Evolutionary conservation across 345 rosid species (phyloP), one percentile per base, ranked within the genome.

Genomic region (Populus alba): DNA sequence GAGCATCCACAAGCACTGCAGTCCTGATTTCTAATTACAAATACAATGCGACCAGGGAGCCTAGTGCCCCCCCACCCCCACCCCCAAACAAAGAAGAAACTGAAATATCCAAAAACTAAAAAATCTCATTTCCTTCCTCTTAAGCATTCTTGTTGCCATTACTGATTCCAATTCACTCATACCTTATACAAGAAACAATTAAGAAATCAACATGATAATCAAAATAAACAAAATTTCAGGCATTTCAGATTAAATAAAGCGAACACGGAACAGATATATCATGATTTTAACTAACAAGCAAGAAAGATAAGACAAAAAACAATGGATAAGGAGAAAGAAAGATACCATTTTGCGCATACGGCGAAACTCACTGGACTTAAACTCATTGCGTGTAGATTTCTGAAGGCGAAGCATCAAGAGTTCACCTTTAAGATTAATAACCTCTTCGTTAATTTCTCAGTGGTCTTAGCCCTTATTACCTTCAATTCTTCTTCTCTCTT

Each of bases 401-500:
- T 91, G 91, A 47, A 91, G 90, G 69, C 97, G 87, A 68, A 95
- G 99, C 92, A 95, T 92, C 79, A 95, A 87, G 57, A 93, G 93
- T 84, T 95, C 99, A n/a, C 98, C 98, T 78, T 95, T 95, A 70
- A 95, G 86, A 55, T 93, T 97, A 35, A 93, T 78, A 12, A 93
- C 95, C 82, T 95, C 94, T 71, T 95, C 95, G 76, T 92, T 90
- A 75, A 95, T 90, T 78, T 93, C 62, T 92, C 95, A 18, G 92
- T 89, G 45, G 92, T 87, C 81, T 86, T 88, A 65, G 85, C 81
- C 75, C 95, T 88, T 29, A 93, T 95, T 73, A 90, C 95, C 82
- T 90, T 91, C 88, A 93, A 0, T 76, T 93, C 95, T 78, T 91
- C 93, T 39, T 84, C 92, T 81, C 89, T 88, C 87, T 93, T 92